Conservation (phyloP, 2,329 filamentous ascomycete genomes). For the Boeremia exigua region DNA sequence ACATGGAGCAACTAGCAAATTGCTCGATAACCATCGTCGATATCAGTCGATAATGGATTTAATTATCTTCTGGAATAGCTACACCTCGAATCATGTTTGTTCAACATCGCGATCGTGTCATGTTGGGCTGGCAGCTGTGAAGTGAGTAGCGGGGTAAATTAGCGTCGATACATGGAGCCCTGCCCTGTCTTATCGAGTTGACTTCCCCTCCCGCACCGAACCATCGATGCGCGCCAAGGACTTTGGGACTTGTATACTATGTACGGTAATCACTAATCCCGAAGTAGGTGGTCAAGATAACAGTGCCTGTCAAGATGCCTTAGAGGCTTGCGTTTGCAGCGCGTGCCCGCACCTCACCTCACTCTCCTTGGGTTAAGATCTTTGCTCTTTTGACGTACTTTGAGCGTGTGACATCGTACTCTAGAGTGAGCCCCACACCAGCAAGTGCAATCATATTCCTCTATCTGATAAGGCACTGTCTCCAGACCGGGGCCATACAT, state of each 20-base stretch:
- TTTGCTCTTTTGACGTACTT: too few species aligned
- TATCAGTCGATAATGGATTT: too few species aligned
- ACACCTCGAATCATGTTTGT: too few species aligned
- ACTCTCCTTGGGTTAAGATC: too few species aligned
- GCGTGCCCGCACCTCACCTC: background rate
- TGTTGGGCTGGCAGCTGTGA: background rate
- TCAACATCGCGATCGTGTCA: background rate
- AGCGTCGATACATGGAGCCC: background rate
- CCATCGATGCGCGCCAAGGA: constrained; percentile 22
- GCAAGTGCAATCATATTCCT: background rate
- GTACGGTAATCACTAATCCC: constrained; percentile 38
- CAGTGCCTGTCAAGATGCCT: constrained; percentile 28
- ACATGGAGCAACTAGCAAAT: too few species aligned
- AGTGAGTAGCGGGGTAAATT: constrained; percentile 5
- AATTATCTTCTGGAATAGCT: too few species aligned
- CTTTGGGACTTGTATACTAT: constrained; percentile 41
- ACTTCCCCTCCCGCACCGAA: background rate
- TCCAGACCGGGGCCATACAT: background rate
- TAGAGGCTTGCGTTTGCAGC: constrained; percentile 16
- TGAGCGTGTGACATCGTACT: background rate
- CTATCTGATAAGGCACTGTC: background rate
- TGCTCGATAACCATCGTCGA: too few species aligned
- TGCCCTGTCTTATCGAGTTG: constrained; percentile 1
- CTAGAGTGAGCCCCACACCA: too few species aligned
- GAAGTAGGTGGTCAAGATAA: constrained; percentile 24